phyloP scores from a whole-genome alignment of 139 green algal species.

The Nannochloris sp. region DNA sequence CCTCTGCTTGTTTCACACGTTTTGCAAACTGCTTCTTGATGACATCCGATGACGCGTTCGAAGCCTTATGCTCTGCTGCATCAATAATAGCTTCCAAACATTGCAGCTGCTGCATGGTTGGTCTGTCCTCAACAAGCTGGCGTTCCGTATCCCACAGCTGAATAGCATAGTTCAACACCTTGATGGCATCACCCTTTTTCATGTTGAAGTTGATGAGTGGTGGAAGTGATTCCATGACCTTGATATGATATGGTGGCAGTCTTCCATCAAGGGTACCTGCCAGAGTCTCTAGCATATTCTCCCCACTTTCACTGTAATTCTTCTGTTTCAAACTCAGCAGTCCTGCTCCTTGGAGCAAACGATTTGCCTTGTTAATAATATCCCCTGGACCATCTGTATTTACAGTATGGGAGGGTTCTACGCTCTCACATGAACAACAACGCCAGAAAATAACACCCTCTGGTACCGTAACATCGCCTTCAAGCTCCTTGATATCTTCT shows the following conservation, averaged over 20 bases:
- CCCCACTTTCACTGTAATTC: conserved; percentile 5
- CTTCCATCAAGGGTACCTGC: conserved; percentile 3
- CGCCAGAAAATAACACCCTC: conserved; percentile 14
- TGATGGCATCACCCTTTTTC: conserved; percentile 8
- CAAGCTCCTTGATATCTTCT: not conserved
- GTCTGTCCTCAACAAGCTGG: conserved; percentile 8
- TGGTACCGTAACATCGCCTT: conserved; percentile 7
- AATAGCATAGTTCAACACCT: conserved; percentile 8
- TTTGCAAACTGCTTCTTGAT: conserved; percentile 12
- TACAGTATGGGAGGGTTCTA: conserved; percentile 9
- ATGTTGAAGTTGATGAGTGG: conserved; percentile 12
- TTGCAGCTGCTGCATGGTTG: conserved; percentile 3
- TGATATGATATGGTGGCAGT: conserved; percentile 13
- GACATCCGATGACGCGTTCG: not conserved
- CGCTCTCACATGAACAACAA: conserved; percentile 13
- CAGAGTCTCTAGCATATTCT: conserved; percentile 13
- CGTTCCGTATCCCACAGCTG: conserved; percentile 13
- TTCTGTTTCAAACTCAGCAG: not conserved
- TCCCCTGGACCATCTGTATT: conserved; percentile 4
- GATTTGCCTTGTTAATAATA: conserved; percentile 4
- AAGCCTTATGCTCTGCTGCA: conserved; percentile 10
- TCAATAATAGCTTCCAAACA: conserved; percentile 15
- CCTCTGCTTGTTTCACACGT: conserved; percentile 5
- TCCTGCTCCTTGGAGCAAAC: conserved; percentile 1
- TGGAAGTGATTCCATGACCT: not conserved